Conservation (phyloP, 306 rosid species). For the Bauhinia variegata region DNA sequence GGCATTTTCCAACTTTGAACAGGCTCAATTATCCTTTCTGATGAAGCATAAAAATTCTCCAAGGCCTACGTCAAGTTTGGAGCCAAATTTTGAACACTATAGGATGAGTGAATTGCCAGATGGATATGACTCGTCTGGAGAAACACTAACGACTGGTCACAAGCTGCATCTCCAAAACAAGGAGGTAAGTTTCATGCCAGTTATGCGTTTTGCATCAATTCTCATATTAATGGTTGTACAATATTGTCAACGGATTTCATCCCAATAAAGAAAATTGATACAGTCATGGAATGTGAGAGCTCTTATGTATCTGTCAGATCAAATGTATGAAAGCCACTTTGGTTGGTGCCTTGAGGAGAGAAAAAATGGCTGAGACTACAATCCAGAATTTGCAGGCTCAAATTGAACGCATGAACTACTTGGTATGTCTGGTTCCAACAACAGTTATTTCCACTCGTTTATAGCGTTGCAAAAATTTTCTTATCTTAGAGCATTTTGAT, state of each 20-base stretch:
- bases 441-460: constrained; percentile 15
- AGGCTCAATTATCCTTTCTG: constrained; percentile 78
- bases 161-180: constrained; percentile 44
- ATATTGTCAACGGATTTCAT: constrained; percentile 18
- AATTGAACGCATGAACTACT: constrained; percentile 52
- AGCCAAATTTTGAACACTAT: constrained; percentile 55
- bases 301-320: constrained; percentile 57
- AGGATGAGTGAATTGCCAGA: constrained; percentile 52
- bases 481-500: neutral
- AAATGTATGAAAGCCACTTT: constrained; percentile 62
- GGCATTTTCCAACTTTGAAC: constrained; percentile 45
- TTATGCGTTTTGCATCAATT: constrained; percentile 5
- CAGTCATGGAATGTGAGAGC: constrained; percentile 28
- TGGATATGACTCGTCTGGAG: constrained; percentile 41
- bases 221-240: constrained; percentile 17
- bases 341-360: constrained; percentile 79
- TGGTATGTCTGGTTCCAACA: constrained; percentile 55
- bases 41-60: constrained; percentile 52
- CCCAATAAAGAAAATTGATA: neutral
- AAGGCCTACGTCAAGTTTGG: constrained; percentile 47
- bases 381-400: constrained; percentile 62
- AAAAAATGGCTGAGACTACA: constrained; percentile 68
- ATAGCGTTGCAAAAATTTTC: constrained; percentile 11
- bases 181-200: constrained; percentile 48
- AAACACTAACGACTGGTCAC: constrained; percentile 40